These are phyloP conservation scores for Aureobasidium vineae DNA, from an alignment of 2,329 filamentous ascomycete species.

Conservation along the genomic window DNA sequence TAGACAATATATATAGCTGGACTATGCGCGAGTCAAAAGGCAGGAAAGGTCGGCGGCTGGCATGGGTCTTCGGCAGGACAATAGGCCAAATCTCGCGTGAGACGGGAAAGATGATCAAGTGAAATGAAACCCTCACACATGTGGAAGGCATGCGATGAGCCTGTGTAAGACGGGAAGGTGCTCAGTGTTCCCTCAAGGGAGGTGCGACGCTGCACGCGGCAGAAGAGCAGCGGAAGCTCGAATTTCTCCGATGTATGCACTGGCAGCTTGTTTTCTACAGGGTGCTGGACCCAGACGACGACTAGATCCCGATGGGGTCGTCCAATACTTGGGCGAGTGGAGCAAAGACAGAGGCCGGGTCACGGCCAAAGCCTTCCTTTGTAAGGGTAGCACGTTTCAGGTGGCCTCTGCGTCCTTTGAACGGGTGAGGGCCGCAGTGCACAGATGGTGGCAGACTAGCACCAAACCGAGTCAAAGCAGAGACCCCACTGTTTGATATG, in stretches of 20 bases:
- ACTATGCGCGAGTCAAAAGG: constrained; percentile 7
- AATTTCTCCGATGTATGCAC: background rate
- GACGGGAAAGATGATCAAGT: background rate
- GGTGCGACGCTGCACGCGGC: constrained; percentile 20
- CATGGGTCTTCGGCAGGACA: background rate
- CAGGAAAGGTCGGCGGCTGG: background rate
- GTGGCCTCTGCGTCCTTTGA: constrained; percentile 11
- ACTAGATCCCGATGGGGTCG: background rate
- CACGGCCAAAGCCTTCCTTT: too few relatives aligned
- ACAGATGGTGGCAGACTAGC: constrained; percentile 16
- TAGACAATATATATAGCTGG: background rate
- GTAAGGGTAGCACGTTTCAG: constrained; percentile 11
- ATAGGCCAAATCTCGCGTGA: constrained; percentile 13
- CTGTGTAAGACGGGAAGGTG: constrained; percentile 5
- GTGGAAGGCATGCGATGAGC: constrained; percentile 8
- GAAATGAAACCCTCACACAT: constrained; percentile 10
- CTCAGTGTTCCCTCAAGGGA: background rate
- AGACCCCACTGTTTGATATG: constrained; percentile 25
- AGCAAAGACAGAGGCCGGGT: background rate
- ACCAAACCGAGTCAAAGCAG: constrained; percentile 13
- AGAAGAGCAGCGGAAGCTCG: background rate
- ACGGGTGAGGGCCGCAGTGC: background rate
- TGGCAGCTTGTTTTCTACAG: too few relatives aligned
- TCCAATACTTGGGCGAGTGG: background rate
- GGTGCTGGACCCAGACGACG: background rate